Percentiles rank a stretch among this genome's conserved stretches.
These are phyloP conservation scores for Thalassiosira hispida DNA, from an alignment of 352 stramenopile genomes.

Conservation along the genomic window DNA sequence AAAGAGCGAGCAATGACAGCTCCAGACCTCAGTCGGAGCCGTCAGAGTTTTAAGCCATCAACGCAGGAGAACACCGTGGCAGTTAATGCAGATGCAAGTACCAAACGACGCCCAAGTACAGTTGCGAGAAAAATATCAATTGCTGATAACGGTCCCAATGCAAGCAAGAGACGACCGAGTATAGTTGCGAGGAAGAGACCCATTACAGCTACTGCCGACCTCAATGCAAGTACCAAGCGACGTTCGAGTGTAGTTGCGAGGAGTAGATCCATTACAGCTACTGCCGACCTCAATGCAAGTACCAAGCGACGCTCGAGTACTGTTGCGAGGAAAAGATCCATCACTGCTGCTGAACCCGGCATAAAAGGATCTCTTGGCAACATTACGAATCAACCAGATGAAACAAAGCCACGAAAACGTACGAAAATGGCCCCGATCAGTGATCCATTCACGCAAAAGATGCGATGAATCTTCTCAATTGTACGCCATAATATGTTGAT, in stretches of 20 bases:
- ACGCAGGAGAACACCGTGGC: background rate
- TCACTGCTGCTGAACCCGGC: background rate
- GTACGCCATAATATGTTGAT: background rate
- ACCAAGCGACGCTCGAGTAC: slow-evolving; percentile 1
- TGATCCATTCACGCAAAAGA: slow-evolving; percentile 21
- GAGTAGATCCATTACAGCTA: slow-evolving; percentile 8
- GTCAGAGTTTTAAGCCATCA: slow-evolving; percentile 14
- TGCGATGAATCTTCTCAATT: background rate
- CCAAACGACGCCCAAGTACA: slow-evolving; percentile 1
- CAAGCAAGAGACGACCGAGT: too few species aligned
- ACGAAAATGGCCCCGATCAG: background rate
- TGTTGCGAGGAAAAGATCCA: slow-evolving; percentile 8
- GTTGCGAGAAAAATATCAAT: slow-evolving; percentile 10
- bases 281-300: background rate
- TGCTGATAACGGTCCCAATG: background rate
- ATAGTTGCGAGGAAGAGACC: background rate
- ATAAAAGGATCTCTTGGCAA: slow-evolving; percentile 16
- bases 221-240: background rate
- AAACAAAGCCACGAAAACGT: slow-evolving; percentile 4
- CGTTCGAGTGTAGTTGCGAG: background rate
- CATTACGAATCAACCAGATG: slow-evolving; percentile 17
- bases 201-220: background rate
- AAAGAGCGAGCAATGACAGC: slow-evolving; percentile 35
- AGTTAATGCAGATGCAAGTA: background rate
- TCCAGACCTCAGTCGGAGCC: slow-evolving; percentile 35